Percentiles rank a stretch among this genome's conserved stretches.
Conservation (phyloP, 139 green algal genomes). For the Chlorella sorokiniana region DNA sequence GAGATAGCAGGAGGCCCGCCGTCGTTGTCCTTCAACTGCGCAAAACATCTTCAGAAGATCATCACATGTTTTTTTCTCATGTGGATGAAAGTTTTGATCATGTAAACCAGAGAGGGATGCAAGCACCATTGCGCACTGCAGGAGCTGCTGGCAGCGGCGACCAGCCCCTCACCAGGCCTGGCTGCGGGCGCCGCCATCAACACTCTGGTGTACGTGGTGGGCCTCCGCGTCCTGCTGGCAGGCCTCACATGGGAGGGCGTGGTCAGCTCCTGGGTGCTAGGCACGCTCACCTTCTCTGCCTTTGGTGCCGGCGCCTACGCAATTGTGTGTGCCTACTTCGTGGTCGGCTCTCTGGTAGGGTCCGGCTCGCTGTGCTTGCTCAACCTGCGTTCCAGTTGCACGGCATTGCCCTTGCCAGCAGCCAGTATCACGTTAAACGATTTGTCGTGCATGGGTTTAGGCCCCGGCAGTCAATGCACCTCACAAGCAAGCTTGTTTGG, state of each 20-base stretch:
- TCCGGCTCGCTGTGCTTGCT: not conserved
- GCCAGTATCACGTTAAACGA: not conserved
- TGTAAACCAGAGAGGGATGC: too few species aligned
- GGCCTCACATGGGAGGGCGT: constrained; percentile 78
- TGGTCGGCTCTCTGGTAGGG: constrained; percentile 77
- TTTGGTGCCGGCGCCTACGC: constrained; percentile 84
- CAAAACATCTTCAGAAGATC: too few species aligned
- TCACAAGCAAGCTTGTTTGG: not conserved
- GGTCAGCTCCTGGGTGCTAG: constrained; percentile 80
- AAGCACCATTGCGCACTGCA: not conserved
- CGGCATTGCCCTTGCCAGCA: not conserved
- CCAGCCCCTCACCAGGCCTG: constrained; percentile 54
- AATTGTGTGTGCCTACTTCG: constrained; percentile 95
- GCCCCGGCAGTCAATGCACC: too few species aligned
- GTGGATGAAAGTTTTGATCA: too few species aligned
- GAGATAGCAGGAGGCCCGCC: not conserved
- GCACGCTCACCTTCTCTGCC: constrained; percentile 69
- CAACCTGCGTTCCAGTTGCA: not conserved
- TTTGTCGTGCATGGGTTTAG: not conserved
- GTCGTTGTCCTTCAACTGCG: not conserved
- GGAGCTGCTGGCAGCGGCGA: constrained; percentile 16
- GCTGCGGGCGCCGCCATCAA: constrained; percentile 52
- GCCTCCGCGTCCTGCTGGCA: constrained; percentile 71
- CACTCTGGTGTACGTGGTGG: constrained; percentile 63
- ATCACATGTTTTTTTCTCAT: too few species aligned